A percentile compares a stretch with the other conserved stretches of the same genome.
These are phyloP conservation scores for Boletus subcaerulescens DNA, from an alignment of 768 basidiomycete species.

Conservation along the genomic window DNA sequence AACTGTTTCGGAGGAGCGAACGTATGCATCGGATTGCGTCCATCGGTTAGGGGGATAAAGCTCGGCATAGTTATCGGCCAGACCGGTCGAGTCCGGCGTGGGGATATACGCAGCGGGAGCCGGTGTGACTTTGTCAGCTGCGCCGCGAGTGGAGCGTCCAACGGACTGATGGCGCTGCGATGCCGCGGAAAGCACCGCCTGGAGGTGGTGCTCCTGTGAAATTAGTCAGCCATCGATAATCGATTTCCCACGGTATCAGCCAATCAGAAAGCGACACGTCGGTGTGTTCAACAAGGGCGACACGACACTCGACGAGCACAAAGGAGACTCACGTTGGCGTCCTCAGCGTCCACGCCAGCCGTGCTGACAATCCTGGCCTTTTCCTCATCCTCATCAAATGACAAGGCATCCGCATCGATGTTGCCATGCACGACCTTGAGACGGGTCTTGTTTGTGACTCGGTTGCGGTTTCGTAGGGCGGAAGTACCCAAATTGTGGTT, in stretches of 20 bases:
- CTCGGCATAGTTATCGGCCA: slow-evolving; percentile 73
- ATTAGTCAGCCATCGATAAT: slow-evolving; percentile 58
- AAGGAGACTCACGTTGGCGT: slow-evolving; percentile 78
- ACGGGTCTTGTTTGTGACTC: slow-evolving; percentile 90
- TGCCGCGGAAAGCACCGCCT: slow-evolving; percentile 55
- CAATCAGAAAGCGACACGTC: slow-evolving; percentile 50
- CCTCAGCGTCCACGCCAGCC: slow-evolving; percentile 88
- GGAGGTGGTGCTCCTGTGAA: slow-evolving; percentile 53
- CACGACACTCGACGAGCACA: slow-evolving; percentile 34
- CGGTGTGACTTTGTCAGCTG: slow-evolving; percentile 31
- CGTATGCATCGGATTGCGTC: slow-evolving; percentile 74
- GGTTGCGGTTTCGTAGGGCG: slow-evolving; percentile 81
- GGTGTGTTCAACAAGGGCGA: slow-evolving; percentile 40
- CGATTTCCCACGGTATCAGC: slow-evolving; percentile 40
- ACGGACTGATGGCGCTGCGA: slow-evolving; percentile 44
- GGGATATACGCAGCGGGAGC: slow-evolving; percentile 77
- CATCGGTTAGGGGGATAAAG: slow-evolving; percentile 70
- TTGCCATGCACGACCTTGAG: slow-evolving; percentile 80
- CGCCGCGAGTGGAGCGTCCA: slow-evolving; percentile 36
- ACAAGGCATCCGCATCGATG: slow-evolving; percentile 75
- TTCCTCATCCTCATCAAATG: slow-evolving; percentile 85
- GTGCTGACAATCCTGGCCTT: slow-evolving; percentile 78
- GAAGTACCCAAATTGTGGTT: slow-evolving; percentile 74
- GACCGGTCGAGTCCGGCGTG: slow-evolving; percentile 83
- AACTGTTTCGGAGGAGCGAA: slow-evolving; percentile 80